These are phyloP conservation scores for Priceomyces castillae DNA, from an alignment of 805 yeast species.

Conservation along the genomic window DNA sequence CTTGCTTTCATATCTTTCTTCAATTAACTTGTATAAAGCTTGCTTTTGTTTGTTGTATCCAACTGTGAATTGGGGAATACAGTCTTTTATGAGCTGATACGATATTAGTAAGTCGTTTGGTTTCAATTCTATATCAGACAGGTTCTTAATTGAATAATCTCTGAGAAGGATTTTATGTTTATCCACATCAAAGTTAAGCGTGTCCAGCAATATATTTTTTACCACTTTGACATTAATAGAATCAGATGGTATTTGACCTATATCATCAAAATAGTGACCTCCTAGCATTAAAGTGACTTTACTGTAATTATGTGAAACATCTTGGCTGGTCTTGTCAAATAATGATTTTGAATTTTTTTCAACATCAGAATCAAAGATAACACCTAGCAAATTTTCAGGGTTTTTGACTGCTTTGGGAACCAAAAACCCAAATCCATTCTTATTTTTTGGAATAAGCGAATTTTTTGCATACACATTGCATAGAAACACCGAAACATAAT, in stretches of 20 bases:
- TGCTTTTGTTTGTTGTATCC: constrained; percentile 55
- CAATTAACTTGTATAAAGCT: constrained; percentile 30
- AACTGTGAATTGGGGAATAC: constrained; percentile 78
- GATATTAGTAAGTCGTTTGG: constrained; percentile 31
- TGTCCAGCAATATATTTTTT: constrained; percentile 22
- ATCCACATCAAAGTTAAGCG: constrained; percentile 22
- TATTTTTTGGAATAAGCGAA: constrained; percentile 31
- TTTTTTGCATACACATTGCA: constrained; percentile 59
- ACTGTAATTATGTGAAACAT: constrained; percentile 42
- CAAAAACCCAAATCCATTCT: constrained; percentile 82
- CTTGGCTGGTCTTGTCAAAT: neutral
- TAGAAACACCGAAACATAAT: constrained; percentile 54
- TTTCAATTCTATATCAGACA: constrained; percentile 13
- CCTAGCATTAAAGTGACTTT: constrained; percentile 90
- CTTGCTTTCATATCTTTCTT: constrained; percentile 31
- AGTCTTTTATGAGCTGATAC: constrained; percentile 37
- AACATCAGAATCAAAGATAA: constrained; percentile 85
- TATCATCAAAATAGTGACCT: constrained; percentile 53
- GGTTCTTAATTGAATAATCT: constrained; percentile 19
- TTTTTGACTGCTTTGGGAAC: constrained; percentile 59
- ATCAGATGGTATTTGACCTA: constrained; percentile 29
- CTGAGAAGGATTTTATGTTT: constrained; percentile 23
- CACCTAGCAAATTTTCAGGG: constrained; percentile 67
- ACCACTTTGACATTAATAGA: constrained; percentile 24
- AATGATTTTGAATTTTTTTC: constrained; percentile 33